phyloP scores from a whole-genome alignment of 768 basidiomycete species.

The Pleurotus platypus region DNA sequence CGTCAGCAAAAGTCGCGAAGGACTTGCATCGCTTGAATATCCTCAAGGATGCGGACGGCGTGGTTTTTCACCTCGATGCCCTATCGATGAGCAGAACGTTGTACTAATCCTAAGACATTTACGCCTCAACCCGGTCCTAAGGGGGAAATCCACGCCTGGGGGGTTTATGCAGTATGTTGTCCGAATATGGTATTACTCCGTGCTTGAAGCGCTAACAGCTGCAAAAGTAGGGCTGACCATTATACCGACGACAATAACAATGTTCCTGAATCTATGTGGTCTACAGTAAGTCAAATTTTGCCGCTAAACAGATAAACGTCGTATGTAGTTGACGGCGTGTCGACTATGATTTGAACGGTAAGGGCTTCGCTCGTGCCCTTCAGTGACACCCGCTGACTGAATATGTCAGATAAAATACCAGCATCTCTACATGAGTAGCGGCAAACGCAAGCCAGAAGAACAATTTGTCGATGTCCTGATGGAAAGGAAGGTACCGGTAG shows the following conservation, averaged over 20 bases:
- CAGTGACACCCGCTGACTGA: background rate
- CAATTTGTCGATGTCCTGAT: conserved; percentile 22
- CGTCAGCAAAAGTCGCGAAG: too few species aligned
- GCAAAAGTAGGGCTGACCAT: conserved; percentile 3
- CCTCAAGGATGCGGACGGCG: conserved; percentile 19
- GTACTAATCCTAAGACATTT: conserved; percentile 18
- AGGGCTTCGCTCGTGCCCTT: background rate
- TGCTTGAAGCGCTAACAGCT: background rate
- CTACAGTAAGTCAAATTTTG: background rate
- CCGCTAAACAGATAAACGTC: background rate
- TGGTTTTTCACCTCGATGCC: background rate
- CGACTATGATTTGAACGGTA: conserved; percentile 16
- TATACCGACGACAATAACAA: conserved; percentile 1
- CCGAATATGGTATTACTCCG: background rate
- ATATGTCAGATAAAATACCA: conserved; percentile 16
- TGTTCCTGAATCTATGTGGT: background rate
- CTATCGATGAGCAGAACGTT: background rate
- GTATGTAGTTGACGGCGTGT: conserved; percentile 16
- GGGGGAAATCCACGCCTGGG: conserved; percentile 28
- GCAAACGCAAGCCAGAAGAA: conserved; percentile 15
- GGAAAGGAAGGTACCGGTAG: conserved; percentile 17
- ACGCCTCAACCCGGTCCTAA: conserved; percentile 19
- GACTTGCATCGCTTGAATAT: background rate
- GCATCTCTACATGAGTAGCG: conserved; percentile 8
- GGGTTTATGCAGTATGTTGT: conserved; percentile 19